Base-by-base conservation (phyloP, 768 basidiomycete species). In the Strobilomyces dryophilus region DNA sequence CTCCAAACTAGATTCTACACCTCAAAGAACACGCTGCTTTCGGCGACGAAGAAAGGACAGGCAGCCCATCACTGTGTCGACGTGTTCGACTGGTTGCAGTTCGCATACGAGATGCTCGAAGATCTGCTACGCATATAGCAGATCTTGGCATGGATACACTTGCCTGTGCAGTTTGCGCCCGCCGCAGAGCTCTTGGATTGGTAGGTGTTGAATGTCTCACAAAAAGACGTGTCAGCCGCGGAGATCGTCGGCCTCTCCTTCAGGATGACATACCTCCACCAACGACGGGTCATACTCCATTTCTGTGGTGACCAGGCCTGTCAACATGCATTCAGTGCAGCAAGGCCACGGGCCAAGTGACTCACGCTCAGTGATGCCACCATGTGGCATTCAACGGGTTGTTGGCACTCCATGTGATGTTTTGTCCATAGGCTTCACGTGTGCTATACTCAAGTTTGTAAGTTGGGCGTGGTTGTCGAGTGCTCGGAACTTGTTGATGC, bases 321-420 rank as follows among this genome's bases (percentile, higher is more conserved):
- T 60, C 20, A 59, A 42, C 36, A 20, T 36, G 12, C 3, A 5
- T 7, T 47, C 12, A 15, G 14, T n/a, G 26, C 15, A 20, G 14
- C 6, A 48, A 51, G 18, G 14, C 1, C 26, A 12, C 12, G n/a
- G n/a, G n/a, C n/a, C n/a, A n/a, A n/a, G 35, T 11, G 5, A 66
- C 76, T 47, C 53, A 82, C 84, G 76, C 70, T 88, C 83, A 0
- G 87, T 88, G 42, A 65, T 88, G 87, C 87, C 86, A 89, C 82
- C 84, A 89, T 3, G 86, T 88, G 5, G 84, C 85, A 56, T 89
- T 89, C 49, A 89, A 70, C 0, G 87, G 85, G 64, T 85, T 85
- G 45, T 76, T 71, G 8, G 71, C 65, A 26, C 74, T 75, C 85
- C 87, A 89, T 35, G 75, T 74, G 1, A 74, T 65, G 46, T 65